Evolutionary conservation across 1,284 basidiomycete genomes (phyloP).

Genomic region (Leccinum solheimii): DNA sequence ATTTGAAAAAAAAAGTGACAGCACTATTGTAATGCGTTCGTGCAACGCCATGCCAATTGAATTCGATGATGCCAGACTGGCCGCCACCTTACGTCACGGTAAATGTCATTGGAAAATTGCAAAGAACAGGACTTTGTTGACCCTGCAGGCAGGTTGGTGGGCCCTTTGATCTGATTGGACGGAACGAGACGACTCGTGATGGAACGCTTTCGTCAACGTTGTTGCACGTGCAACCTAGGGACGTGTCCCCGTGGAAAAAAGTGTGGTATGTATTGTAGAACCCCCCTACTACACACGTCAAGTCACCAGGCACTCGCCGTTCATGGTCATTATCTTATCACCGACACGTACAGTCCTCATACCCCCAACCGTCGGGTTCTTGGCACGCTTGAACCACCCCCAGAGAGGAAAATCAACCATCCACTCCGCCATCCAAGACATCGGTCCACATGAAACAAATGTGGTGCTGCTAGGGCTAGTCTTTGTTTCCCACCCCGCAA

Average conservation of each 20-base stretch:
- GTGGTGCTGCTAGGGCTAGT: neutral
- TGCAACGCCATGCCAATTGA: neutral
- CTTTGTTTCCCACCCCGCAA: constrained; percentile 24
- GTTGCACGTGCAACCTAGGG: constrained; percentile 14
- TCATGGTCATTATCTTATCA: neutral
- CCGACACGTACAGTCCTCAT: neutral
- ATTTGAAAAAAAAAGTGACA: neutral
- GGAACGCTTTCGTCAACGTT: neutral
- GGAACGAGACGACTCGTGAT: neutral
- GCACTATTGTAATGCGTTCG: neutral
- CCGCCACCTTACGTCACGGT: neutral
- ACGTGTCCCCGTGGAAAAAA: constrained; percentile 19
- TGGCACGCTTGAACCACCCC: neutral
- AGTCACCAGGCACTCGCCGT: neutral
- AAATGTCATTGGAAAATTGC: constrained; percentile 7
- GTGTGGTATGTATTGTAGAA: neutral
- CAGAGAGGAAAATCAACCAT: constrained; percentile 1
- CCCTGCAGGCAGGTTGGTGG: neutral
- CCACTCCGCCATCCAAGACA: neutral
- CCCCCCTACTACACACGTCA: constrained; percentile 1
- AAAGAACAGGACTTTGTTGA: constrained; percentile 7
- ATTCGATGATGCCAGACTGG: neutral
- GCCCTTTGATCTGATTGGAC: neutral
- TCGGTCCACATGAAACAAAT: neutral
- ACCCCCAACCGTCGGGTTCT: neutral